A percentile compares a stretch with the other conserved stretches of the same genome.
These are phyloP conservation scores for Rhododendron kiyosumense DNA, from an alignment of 148 eudicot genomes.

Conservation along the genomic window DNA sequence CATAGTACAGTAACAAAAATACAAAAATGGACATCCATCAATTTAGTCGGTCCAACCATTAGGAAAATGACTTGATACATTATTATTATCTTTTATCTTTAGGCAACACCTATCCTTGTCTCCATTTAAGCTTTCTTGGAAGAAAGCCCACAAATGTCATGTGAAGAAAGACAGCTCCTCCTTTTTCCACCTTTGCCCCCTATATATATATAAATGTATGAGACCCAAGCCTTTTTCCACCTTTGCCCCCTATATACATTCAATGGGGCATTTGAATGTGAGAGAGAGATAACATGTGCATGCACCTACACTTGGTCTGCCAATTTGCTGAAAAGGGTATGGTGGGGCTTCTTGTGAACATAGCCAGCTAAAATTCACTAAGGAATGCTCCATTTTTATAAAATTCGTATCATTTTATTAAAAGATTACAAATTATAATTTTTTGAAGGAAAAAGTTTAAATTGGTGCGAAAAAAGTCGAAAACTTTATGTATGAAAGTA, in stretches of 20 bases:
- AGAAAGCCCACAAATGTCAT: background rate
- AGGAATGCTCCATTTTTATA: background rate
- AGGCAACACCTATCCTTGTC: background rate
- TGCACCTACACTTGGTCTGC: background rate
- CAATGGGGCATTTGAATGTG: background rate
- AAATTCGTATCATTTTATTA: background rate
- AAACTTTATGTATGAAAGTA: background rate
- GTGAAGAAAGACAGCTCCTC: background rate
- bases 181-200: background rate
- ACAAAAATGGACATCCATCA: background rate
- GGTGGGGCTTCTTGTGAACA: constrained; percentile 12
- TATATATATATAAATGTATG: background rate
- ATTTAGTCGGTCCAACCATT: background rate
- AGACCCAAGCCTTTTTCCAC: background rate
- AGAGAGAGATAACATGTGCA: background rate
- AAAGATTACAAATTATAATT: background rate
- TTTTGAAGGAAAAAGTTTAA: background rate
- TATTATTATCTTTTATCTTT: background rate
- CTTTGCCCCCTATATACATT: background rate
- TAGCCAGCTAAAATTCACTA: background rate
- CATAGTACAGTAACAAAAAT: background rate
- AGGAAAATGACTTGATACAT: background rate
- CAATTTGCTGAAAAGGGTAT: background rate
- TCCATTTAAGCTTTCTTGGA: background rate
- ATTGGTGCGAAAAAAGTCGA: no score